Percentiles rank a stretch among this genome's conserved stretches.
Conservation (phyloP, 2,329 filamentous ascomycete genomes). For the Cercospora berteroae region DNA sequence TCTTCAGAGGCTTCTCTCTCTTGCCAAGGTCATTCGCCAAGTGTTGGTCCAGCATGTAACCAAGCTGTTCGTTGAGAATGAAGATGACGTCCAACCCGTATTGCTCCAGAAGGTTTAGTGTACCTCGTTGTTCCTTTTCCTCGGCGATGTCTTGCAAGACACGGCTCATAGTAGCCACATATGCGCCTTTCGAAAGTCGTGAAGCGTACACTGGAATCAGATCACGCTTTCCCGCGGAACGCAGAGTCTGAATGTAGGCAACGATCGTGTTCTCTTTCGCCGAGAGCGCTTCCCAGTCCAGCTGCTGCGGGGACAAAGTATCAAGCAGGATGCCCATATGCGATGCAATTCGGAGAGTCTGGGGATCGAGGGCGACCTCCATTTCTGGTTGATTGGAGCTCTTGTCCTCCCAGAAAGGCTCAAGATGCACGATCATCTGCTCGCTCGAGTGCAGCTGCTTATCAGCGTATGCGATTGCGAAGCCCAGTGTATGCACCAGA, state of each 20-base stretch:
- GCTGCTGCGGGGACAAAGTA: constrained; percentile 43
- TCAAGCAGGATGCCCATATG: constrained; percentile 65
- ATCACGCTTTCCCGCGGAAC: constrained; percentile 69
- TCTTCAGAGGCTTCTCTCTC: constrained; percentile 34
- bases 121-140: constrained; percentile 61
- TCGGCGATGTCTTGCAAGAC: constrained; percentile 74
- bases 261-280: constrained; percentile 73
- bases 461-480: constrained; percentile 43
- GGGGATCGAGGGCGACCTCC: constrained; percentile 41
- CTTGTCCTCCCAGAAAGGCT: constrained; percentile 22
- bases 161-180: constrained; percentile 69
- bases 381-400: constrained; percentile 29
- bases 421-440: constrained; percentile 29
- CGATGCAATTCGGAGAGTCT: constrained; percentile 46
- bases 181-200: constrained; percentile 63
- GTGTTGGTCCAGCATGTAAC: constrained; percentile 29
- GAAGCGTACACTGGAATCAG: constrained; percentile 86
- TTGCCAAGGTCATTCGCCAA: constrained; percentile 15
- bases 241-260: constrained; percentile 77
- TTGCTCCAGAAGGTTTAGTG: constrained; percentile 72
- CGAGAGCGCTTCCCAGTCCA: constrained; percentile 44
- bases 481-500: constrained; percentile 46
- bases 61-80: constrained; percentile 70
- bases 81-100: constrained; percentile 69
- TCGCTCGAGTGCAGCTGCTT: constrained; percentile 29